phyloP scores from a whole-genome alignment of 805 yeast species.

The Saccharomycopsis amapae region DNA sequence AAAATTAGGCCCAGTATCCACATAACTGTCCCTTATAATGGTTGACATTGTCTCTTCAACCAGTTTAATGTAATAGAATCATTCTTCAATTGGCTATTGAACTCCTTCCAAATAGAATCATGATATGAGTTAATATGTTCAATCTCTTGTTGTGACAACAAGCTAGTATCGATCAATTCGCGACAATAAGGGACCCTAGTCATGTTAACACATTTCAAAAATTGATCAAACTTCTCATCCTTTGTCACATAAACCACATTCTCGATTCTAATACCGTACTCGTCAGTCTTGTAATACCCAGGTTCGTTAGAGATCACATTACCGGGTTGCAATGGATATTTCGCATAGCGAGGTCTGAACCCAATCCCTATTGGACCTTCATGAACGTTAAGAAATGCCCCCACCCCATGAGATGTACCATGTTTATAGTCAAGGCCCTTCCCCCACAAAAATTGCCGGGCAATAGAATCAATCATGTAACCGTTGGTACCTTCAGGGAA shows the following conservation, averaged over 20 bases:
- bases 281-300: constrained; percentile 86
- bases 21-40: constrained; percentile 24
- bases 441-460: constrained; percentile 76
- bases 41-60: constrained; percentile 60
- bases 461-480: constrained; percentile 67
- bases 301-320: constrained; percentile 88
- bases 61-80: constrained; percentile 60
- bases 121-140: constrained; percentile 67
- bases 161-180: constrained; percentile 53
- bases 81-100: constrained; percentile 45
- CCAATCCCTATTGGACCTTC: constrained; percentile 90
- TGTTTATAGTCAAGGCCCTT: constrained; percentile 83
- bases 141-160: constrained; percentile 57
- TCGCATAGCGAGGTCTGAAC: constrained; percentile 38
- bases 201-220: constrained; percentile 70
- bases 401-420: constrained; percentile 98
- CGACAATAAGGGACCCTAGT: constrained; percentile 82
- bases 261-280: constrained; percentile 85
- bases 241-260: constrained; percentile 62
- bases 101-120: constrained; percentile 42
- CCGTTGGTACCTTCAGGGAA: constrained; percentile 79
- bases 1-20: too few species aligned
- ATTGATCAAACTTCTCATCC: constrained; percentile 34
- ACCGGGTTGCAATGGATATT: constrained; percentile 55
- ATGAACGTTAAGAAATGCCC: constrained; percentile 83